phyloP scores from a whole-genome alignment of 169 alveolate genomes.

The Plasmodium adleri region DNA sequence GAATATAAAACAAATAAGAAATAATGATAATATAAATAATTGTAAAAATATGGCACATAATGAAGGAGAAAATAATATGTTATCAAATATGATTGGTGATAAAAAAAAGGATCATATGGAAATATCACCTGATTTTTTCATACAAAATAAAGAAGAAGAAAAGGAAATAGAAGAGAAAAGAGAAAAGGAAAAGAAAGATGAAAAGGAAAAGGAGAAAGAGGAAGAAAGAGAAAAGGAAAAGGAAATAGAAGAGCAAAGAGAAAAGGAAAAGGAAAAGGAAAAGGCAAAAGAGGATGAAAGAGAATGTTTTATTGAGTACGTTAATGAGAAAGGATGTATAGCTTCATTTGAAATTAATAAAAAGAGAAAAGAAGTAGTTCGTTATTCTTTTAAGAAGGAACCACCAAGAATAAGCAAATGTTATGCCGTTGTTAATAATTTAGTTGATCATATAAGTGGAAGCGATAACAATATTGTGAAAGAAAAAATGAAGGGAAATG shows the following conservation, averaged over 20 bases:
- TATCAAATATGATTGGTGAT: too few species aligned
- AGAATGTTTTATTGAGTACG: neutral
- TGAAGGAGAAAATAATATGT: too few species aligned
- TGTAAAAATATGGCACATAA: too few species aligned
- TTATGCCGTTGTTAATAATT: conserved; percentile 22
- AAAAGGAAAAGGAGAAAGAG: neutral
- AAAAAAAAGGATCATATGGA: too few species aligned
- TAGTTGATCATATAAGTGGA: neutral
- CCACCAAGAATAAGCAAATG: conserved; percentile 49
- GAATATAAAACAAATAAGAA: too few species aligned
- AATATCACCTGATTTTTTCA: too few species aligned
- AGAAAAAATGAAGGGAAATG: neutral
- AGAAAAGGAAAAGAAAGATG: neutral
- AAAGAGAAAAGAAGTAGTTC: conserved; percentile 33
- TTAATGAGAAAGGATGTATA: conserved; percentile 17
- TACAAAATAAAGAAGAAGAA: too few species aligned
- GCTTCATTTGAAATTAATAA: conserved; percentile 55
- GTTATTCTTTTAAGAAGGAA: conserved; percentile 38
- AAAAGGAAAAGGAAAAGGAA: neutral
- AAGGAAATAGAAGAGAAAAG: neutral
- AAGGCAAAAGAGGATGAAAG: neutral
- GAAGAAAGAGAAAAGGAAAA: neutral
- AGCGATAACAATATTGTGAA: neutral
- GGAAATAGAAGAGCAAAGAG: neutral
- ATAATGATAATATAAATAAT: too few species aligned